Conservation (phyloP, 441 rosid genomes). For the Capsella rubella region DNA sequence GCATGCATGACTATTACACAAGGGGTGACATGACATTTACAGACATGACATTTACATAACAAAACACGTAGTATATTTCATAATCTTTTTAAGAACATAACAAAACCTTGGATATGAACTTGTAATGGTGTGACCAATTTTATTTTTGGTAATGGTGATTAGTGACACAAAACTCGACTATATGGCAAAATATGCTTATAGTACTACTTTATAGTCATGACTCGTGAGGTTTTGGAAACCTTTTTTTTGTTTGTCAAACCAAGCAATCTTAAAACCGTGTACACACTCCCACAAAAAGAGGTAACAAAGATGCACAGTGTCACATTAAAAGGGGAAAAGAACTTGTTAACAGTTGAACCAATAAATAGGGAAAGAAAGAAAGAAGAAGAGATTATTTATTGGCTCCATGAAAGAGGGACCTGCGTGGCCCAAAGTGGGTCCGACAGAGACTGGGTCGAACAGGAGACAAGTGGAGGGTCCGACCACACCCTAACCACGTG, state of each 20-base stretch:
- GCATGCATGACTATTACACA: background rate
- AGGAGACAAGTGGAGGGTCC: conserved; percentile 51
- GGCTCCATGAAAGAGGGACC: conserved; percentile 36
- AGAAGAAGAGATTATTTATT: conserved; percentile 4
- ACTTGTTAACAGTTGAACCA: conserved; percentile 36
- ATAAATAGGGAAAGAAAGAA: conserved; percentile 22
- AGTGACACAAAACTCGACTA: no score
- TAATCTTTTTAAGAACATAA: background rate
- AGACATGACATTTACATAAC: background rate
- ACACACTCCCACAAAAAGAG: conserved; percentile 19
- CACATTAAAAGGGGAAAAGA: conserved; percentile 30
- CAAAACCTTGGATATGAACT: background rate
- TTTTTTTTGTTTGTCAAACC: conserved; percentile 20
- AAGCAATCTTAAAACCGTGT: conserved; percentile 9
- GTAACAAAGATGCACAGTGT: conserved; percentile 23
- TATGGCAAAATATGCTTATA: no score
- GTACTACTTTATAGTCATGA: conserved; percentile 6
- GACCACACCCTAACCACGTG: conserved; percentile 59
- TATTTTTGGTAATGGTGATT: no score
- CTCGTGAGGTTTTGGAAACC: conserved; percentile 28
- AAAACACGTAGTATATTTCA: background rate
- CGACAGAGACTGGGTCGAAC: conserved; percentile 34
- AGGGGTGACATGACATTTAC: background rate
- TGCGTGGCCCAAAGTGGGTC: conserved; percentile 40
- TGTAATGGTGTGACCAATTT: background rate